phyloP scores from a whole-genome alignment of 768 basidiomycete genomes.

The Phlegmacium glaucopus region DNA sequence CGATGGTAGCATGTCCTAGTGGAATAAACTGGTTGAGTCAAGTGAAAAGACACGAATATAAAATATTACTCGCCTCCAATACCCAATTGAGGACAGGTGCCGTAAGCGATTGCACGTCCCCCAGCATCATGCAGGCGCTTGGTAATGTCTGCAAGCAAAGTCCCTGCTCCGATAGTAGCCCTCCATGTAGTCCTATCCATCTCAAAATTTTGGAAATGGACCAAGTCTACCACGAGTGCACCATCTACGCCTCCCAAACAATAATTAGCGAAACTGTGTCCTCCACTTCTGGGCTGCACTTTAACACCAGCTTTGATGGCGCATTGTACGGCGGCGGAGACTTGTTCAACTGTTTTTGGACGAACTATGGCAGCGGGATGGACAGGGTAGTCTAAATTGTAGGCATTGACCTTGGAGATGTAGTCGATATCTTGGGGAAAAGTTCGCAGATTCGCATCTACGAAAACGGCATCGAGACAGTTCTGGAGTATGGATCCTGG shows the following conservation, averaged over 20 bases:
- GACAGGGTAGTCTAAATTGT: constrained; percentile 5
- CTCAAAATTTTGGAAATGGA: constrained; percentile 7
- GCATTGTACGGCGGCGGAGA: constrained; percentile 5
- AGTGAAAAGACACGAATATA: background rate
- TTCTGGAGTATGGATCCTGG: background rate
- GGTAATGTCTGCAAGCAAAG: constrained; percentile 3
- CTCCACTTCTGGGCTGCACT: constrained; percentile 4
- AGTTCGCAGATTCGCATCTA: background rate
- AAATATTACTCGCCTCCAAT: constrained; percentile 1
- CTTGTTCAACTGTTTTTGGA: constrained; percentile 2
- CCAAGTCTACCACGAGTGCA: constrained; percentile 5
- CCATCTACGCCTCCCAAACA: constrained; percentile 3
- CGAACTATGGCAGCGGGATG: constrained; percentile 4
- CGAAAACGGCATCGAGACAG: background rate
- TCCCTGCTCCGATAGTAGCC: constrained; percentile 6
- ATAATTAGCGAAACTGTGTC: constrained; percentile 8
- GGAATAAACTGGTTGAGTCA: background rate
- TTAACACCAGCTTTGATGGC: constrained; percentile 5
- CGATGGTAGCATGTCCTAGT: constrained; percentile 5
- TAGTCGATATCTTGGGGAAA: constrained; percentile 6
- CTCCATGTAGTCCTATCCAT: constrained; percentile 7
- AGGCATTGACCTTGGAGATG: constrained; percentile 1
- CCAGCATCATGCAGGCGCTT: constrained; percentile 7
- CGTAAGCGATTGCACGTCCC: constrained; percentile 3
- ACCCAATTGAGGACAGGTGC: constrained; percentile 5